Evolutionary conservation across 1,139 yeast species (phyloP).

Genomic region (Candida mesenterica): DNA sequence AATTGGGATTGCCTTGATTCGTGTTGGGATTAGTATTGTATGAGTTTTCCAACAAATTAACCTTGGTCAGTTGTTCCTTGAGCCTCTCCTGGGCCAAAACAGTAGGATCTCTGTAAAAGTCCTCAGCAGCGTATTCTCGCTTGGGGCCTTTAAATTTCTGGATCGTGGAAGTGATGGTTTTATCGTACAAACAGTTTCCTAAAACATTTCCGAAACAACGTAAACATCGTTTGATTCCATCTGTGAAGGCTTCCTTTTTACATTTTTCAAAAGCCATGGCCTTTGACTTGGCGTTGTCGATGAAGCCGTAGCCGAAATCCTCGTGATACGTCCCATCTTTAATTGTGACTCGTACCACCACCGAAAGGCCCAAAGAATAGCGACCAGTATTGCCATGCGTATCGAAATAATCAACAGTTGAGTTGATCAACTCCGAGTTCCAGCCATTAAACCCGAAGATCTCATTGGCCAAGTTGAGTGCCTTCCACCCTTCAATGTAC

Average conservation of each 20-base stretch:
- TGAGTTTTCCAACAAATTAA: constrained; percentile 12
- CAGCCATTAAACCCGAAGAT: constrained; percentile 83
- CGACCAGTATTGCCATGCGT: constrained; percentile 53
- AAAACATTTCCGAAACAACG: constrained; percentile 78
- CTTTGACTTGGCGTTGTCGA: constrained; percentile 68
- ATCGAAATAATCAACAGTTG: constrained; percentile 72
- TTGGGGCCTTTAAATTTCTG: constrained; percentile 52
- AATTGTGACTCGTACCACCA: constrained; percentile 67
- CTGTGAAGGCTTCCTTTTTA: constrained; percentile 79
- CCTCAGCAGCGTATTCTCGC: constrained; percentile 50
- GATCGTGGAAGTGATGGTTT: constrained; percentile 58
- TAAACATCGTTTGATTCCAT: constrained; percentile 72
- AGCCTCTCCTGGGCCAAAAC: constrained; percentile 31
- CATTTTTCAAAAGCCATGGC: constrained; percentile 80
- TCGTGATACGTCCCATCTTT: constrained; percentile 77
- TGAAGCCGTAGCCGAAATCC: constrained; percentile 78
- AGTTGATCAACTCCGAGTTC: constrained; percentile 65
- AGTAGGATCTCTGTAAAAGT: constrained; percentile 40
- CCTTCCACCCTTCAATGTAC: constrained; percentile 81
- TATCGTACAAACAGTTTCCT: constrained; percentile 78
- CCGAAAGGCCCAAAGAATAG: constrained; percentile 64
- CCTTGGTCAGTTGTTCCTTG: constrained; percentile 11
- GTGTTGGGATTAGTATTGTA: background rate
- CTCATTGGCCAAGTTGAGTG: constrained; percentile 72
- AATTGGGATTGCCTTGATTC: background rate